Evolutionary conservation across 768 basidiomycete genomes (phyloP).

Genomic region (Pleurotus giganteus): DNA sequence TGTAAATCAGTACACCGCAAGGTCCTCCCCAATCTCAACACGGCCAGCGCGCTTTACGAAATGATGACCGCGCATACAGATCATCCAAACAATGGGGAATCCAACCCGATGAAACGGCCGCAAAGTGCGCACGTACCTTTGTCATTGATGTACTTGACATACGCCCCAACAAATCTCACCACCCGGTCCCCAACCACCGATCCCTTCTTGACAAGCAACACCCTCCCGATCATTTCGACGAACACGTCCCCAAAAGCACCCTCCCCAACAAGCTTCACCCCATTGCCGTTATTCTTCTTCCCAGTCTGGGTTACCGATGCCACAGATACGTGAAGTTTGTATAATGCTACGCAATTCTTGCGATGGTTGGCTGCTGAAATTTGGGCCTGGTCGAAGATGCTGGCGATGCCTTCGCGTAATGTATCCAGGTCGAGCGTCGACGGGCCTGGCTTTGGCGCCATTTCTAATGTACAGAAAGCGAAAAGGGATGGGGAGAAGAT

Average conservation of each 20-base stretch:
- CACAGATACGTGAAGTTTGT: constrained; percentile 77
- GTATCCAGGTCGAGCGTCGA: constrained; percentile 10
- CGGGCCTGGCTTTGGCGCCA: constrained; percentile 10
- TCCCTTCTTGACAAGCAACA: constrained; percentile 86
- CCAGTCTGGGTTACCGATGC: constrained; percentile 48
- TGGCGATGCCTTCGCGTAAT: constrained; percentile 33
- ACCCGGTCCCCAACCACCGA: constrained; percentile 64
- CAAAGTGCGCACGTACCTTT: constrained; percentile 55
- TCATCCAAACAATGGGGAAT: too few species aligned
- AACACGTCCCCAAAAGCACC: constrained; percentile 75
- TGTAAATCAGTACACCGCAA: constrained; percentile 16
- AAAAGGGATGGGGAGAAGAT: neutral
- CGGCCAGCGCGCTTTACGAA: too few species aligned
- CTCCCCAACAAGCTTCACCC: constrained; percentile 68
- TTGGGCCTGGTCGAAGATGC: constrained; percentile 79
- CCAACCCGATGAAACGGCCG: neutral
- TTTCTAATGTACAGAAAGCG: neutral
- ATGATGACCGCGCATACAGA: too few species aligned
- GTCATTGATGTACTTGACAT: constrained; percentile 77
- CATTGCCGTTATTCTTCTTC: constrained; percentile 45
- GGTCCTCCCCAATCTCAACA: too few species aligned
- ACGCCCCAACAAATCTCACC: constrained; percentile 84
- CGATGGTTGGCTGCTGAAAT: constrained; percentile 81
- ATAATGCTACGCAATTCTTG: constrained; percentile 86
- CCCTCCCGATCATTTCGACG: constrained; percentile 67